Percentiles rank a stretch among this genome's conserved stretches.
These are phyloP conservation scores for Amphibolis antarctica DNA, from an alignment of 106 monocot genomes.

Conservation along the genomic window DNA sequence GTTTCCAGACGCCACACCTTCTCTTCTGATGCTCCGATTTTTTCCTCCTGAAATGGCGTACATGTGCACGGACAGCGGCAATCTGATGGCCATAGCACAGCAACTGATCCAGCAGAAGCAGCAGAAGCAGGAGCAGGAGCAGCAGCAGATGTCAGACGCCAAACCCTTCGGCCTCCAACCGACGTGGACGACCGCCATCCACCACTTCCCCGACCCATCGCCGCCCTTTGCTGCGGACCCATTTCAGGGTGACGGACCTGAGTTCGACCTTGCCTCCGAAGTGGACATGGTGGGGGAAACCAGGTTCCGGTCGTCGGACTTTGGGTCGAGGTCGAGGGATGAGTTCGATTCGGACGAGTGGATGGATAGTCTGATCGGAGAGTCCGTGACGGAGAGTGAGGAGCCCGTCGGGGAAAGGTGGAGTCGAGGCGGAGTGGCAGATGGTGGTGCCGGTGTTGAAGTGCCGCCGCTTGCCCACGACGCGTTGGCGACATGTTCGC, in stretches of 20 bases:
- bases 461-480: background rate
- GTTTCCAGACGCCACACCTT: no score
- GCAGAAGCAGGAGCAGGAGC: conserved; percentile 57
- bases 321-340: conserved; percentile 1
- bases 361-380: conserved; percentile 82
- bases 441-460: conserved; percentile 6
- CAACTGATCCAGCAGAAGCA: conserved; percentile 92
- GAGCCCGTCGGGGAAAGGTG: conserved; percentile 25
- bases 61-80: conserved; percentile 94
- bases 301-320: conserved; percentile 19
- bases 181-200: background rate
- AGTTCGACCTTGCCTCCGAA: background rate
- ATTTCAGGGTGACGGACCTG: conserved; percentile 9
- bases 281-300: conserved; percentile 16
- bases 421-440: background rate
- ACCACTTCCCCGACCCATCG: conserved; percentile 17
- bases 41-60: conserved; percentile 68
- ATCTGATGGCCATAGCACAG: conserved; percentile 98
- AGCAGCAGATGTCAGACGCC: no score
- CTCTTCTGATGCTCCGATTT: no score
- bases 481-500: no score
- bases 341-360: conserved; percentile 79
- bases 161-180: no score
- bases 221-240: conserved; percentile 41
- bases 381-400: background rate